A percentile compares a stretch with the other conserved stretches of the same genome.
Evolutionary conservation across 306 rosid species (phyloP).

Genomic region (Canavalia gladiata): DNA sequence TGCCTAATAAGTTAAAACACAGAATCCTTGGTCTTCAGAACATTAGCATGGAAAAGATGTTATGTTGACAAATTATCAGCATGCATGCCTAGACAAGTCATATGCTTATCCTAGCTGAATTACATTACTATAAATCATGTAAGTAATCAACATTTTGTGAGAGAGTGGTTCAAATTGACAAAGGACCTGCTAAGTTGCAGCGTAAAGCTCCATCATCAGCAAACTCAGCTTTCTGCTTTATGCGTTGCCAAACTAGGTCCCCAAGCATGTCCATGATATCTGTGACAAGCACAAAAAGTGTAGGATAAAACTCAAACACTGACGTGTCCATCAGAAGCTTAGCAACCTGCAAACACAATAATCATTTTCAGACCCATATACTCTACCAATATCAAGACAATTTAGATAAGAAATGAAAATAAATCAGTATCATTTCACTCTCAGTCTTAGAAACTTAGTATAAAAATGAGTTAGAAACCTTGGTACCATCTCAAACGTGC

Average conservation of each 20-base stretch:
- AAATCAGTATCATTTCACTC: constrained; percentile 23
- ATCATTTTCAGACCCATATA: constrained; percentile 41
- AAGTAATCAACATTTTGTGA: constrained; percentile 31
- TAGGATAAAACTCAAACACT: constrained; percentile 83
- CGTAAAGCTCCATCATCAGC: constrained; percentile 71
- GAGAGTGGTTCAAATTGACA: constrained; percentile 38
- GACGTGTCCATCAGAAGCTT: constrained; percentile 96
- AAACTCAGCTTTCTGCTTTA: constrained; percentile 85
- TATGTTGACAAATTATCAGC: neutral
- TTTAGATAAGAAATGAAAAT: constrained; percentile 10
- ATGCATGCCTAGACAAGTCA: constrained; percentile 13
- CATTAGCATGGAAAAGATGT: constrained; percentile 11
- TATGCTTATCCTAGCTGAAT: constrained; percentile 26
- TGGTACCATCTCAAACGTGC: no score
- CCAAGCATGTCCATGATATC: constrained; percentile 96
- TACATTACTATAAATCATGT: neutral
- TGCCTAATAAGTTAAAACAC: constrained; percentile 30
- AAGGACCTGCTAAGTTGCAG: constrained; percentile 74
- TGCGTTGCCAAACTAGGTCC: constrained; percentile 93
- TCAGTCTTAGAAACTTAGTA: constrained; percentile 17
- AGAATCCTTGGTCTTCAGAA: constrained; percentile 18
- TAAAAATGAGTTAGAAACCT: neutral
- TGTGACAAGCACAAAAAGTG: constrained; percentile 86
- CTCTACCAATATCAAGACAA: constrained; percentile 38
- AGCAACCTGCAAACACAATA: constrained; percentile 76